Percentiles rank a stretch among this genome's conserved stretches.
These are phyloP conservation scores for Carex cristatella DNA, from an alignment of 176 grass and related monocot genomes.

Conservation along the genomic window DNA sequence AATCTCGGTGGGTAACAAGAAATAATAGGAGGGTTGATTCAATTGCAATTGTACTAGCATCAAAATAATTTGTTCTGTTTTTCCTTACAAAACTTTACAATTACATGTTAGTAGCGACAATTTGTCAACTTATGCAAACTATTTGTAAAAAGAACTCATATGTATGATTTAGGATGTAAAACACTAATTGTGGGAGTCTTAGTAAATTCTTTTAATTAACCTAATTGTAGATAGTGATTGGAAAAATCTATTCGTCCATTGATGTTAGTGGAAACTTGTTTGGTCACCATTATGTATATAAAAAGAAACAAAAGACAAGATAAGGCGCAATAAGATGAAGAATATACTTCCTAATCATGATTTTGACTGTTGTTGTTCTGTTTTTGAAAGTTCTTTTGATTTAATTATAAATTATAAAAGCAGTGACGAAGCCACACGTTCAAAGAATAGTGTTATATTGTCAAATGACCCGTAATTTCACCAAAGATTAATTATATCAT, in stretches of 20 bases:
- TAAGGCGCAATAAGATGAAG: too few relatives aligned
- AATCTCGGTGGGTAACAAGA: too few relatives aligned
- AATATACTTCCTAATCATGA: neutral
- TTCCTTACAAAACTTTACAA: neutral
- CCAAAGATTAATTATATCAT: neutral
- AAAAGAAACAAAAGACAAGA: neutral
- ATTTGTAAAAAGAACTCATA: neutral
- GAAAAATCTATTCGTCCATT: neutral
- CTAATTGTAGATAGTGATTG: neutral
- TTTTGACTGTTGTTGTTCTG: neutral
- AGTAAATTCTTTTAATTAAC: neutral
- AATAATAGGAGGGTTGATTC: too few relatives aligned
- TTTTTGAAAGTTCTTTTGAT: neutral
- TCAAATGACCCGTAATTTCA: neutral
- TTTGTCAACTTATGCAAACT: neutral
- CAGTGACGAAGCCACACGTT: neutral
- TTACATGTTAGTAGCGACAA: neutral
- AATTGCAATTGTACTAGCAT: too few relatives aligned
- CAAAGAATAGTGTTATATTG: neutral
- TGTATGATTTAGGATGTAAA: neutral
- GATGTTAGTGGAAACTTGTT: slow-evolving; percentile 5
- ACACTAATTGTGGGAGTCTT: neutral
- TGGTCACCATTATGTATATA: neutral
- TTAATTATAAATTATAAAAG: neutral
- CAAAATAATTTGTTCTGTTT: neutral